A percentile compares a stretch with the other conserved stretches of the same genome.
phyloP scores from a whole-genome alignment of 345 rosid genomes.

The Angophora floribunda region DNA sequence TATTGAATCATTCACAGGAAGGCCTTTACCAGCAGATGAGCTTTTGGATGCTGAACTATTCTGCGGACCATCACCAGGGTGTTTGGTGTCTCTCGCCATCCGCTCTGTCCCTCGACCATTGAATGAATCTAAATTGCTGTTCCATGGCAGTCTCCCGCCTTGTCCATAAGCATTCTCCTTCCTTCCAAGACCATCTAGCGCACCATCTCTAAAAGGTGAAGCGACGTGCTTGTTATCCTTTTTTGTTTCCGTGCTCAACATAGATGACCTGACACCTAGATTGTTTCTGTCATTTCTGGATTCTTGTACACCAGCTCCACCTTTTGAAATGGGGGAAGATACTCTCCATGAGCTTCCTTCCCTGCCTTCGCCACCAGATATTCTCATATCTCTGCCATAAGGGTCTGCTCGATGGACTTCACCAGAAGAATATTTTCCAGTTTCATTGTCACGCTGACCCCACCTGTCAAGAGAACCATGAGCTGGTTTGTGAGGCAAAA shows the following conservation, averaged over 20 bases:
- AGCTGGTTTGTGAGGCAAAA: conserved; percentile 51
- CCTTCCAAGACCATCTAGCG: conserved; percentile 39
- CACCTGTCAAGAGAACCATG: conserved; percentile 38
- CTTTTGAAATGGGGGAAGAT: conserved; percentile 43
- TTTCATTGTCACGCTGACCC: conserved; percentile 56
- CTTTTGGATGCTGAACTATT: conserved; percentile 26
- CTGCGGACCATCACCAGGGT: conserved; percentile 27
- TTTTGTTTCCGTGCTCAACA: conserved; percentile 37
- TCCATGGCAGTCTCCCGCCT: conserved; percentile 63
- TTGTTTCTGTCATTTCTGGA: conserved; percentile 32
- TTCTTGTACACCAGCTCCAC: conserved; percentile 25
- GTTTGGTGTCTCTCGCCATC: conserved; percentile 30
- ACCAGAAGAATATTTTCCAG: conserved; percentile 46
- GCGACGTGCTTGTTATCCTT: conserved; percentile 40
- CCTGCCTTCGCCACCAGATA: conserved; percentile 44
- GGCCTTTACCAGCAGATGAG: conserved; percentile 32
- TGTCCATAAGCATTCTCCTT: conserved; percentile 48
- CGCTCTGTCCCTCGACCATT: conserved; percentile 35
- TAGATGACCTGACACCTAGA: conserved; percentile 31
- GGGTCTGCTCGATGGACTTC: conserved; percentile 41
- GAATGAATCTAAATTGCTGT: conserved; percentile 25
- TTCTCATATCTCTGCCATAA: conserved; percentile 32
- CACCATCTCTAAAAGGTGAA: conserved; percentile 36
- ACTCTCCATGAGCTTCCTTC: conserved; percentile 71
- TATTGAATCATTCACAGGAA: conserved; percentile 34